These are phyloP conservation scores for Penicillium vulpinum DNA, from an alignment of 2,329 filamentous ascomycete genomes.

Conservation along the genomic window DNA sequence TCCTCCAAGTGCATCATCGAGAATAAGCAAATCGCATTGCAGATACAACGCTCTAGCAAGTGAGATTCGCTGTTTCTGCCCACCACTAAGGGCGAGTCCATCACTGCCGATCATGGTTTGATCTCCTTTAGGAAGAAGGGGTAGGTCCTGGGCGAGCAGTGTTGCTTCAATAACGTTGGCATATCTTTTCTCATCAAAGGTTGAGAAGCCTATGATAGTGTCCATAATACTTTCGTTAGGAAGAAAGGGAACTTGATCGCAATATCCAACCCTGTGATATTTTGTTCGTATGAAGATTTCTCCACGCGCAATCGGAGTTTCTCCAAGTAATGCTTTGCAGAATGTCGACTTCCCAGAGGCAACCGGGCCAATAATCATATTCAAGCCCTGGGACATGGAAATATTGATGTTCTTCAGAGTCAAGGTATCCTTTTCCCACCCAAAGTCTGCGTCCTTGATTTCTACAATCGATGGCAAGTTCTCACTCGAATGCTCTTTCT, in stretches of 20 bases:
- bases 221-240: not conserved
- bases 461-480: not conserved
- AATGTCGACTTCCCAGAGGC: not conserved
- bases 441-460: not conserved
- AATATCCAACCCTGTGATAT: not conserved
- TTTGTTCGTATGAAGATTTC: not conserved
- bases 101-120: not conserved
- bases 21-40: not conserved
- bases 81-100: not conserved
- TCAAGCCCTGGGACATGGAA: not conserved
- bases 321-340: not conserved
- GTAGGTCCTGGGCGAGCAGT: not conserved
- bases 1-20: not conserved
- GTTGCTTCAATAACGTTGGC: not conserved
- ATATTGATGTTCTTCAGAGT: not conserved
- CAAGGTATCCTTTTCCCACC: not conserved
- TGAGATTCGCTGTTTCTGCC: not conserved
- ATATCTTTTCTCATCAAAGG: not conserved
- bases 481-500: not conserved
- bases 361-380: not conserved
- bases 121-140: not conserved
- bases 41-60: not conserved
- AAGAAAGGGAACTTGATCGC: not conserved
- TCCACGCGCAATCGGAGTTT: not conserved
- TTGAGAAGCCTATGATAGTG: not conserved